These are phyloP conservation scores for Tricholoma bakamatsutake DNA, from an alignment of 768 basidiomycete species.

Conservation along the genomic window DNA sequence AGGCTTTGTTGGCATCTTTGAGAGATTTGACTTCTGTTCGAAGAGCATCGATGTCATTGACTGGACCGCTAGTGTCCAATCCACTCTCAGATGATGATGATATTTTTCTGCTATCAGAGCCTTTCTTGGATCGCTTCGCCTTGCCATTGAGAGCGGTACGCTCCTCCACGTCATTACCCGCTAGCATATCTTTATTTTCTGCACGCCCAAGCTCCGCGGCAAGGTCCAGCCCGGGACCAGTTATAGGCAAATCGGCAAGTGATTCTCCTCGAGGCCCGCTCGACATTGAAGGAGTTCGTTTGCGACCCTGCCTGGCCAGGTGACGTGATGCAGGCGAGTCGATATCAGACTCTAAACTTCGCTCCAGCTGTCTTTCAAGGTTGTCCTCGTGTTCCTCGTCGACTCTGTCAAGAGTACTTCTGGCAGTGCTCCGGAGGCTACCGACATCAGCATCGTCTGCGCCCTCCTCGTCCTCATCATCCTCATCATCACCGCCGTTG, in stretches of 20 bases:
- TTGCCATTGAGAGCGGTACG: slow-evolving; percentile 37
- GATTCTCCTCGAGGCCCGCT: slow-evolving; percentile 66
- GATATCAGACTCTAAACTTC: slow-evolving; percentile 28
- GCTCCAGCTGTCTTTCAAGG: slow-evolving; percentile 33
- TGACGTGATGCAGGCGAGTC: slow-evolving; percentile 35
- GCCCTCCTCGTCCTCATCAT: slow-evolving; percentile 34
- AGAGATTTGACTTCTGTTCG: slow-evolving; percentile 85
- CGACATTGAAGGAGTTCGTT: slow-evolving; percentile 44
- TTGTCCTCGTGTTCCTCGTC: slow-evolving; percentile 49
- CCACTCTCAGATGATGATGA: slow-evolving; percentile 28
- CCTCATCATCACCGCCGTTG: slow-evolving; percentile 31
- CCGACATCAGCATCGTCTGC: slow-evolving; percentile 42
- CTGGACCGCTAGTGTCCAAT: slow-evolving; percentile 36
- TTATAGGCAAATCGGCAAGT: slow-evolving; percentile 81
- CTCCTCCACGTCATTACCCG: slow-evolving; percentile 47
- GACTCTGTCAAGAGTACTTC: slow-evolving; percentile 57
- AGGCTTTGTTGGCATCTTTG: slow-evolving; percentile 92
- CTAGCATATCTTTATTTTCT: slow-evolving; percentile 79
- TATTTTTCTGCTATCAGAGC: slow-evolving; percentile 33
- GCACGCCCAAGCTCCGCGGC: slow-evolving; percentile 90
- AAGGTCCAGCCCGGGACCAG: slow-evolving; percentile 84
- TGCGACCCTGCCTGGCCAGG: slow-evolving; percentile 41
- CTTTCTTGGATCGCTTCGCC: slow-evolving; percentile 44
- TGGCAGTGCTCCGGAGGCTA: slow-evolving; percentile 50
- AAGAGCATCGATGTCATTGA: slow-evolving; percentile 68